Evolutionary conservation across 441 rosid genomes (phyloP), one percentile per base, ranked within the genome.

Genomic region (Kokia cookei): DNA sequence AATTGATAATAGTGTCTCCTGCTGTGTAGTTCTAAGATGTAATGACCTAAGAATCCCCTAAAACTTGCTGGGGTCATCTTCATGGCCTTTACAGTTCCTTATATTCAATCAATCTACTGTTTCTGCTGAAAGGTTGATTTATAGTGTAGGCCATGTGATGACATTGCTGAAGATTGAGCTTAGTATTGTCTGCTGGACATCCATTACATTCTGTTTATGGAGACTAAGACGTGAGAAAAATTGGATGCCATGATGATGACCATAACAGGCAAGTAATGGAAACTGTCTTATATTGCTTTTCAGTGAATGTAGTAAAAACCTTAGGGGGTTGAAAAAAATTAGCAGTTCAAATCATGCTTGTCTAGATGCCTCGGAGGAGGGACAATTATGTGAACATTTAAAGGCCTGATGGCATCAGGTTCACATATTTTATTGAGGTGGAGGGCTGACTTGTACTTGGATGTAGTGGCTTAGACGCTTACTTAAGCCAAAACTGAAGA

Each of bases 21-120:
- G 67, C 72, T n/a, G 13, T 72, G 76, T 53, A 17, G 54, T 72
- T 48, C 67, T 48, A 8, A 37, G 58, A 65, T 75, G 74, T 51
- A 73, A 65, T 55, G 43, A 60, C 60, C 67, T 68, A 40, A 37
- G 22, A 62, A 61, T 8, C 45, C 72, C 48, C 8, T 42, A 2
- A 65, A 22, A 0, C 17, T 60, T 32, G 17, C 19, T 17, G 48
- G 12, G 35, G 58, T 2, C 27, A 50, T 69, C 65, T 65, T 17
- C 43, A 19, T 67, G 77, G 79, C 69, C 32, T 71, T 73, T 64
- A 59, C 58, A 77, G 70, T 60, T 62, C 76, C 67, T 73, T 51
- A 64, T 72, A 67, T 67, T 32, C 58, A 6, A 32, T 72, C 62
- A 53, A 37, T 47, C 45, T 13, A 42, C 40, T 13, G 45, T 27